These are phyloP conservation scores for Potentilla sterilis DNA, from an alignment of 306 rosid species.

Conservation along the genomic window DNA sequence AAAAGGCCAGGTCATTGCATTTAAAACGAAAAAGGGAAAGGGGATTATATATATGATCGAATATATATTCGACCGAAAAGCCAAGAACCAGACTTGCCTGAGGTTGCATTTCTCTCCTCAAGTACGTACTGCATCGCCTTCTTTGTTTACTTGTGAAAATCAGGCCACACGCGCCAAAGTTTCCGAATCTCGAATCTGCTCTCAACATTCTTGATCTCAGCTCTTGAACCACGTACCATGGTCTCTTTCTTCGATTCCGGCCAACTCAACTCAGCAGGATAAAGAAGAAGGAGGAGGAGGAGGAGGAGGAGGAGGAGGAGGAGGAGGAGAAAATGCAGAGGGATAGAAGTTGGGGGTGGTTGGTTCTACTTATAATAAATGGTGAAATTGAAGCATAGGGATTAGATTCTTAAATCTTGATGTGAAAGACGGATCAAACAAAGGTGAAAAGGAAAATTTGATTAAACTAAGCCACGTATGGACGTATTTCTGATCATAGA, in stretches of 20 bases:
- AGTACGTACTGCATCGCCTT: constrained; percentile 23
- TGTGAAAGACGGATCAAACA: constrained; percentile 31
- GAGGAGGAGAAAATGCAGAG: neutral
- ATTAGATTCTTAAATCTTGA: constrained; percentile 2
- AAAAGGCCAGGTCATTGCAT: neutral
- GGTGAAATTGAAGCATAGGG: neutral
- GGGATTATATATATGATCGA: no score
- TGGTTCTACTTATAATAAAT: constrained; percentile 31
- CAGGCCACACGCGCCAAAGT: constrained; percentile 50
- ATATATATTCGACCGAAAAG: constrained; percentile 27
- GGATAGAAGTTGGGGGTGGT: constrained; percentile 19
- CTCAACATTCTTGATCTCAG: constrained; percentile 16
- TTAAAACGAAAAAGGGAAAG: neutral
- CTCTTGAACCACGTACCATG: constrained; percentile 29
- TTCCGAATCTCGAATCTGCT: constrained; percentile 16
- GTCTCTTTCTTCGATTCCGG: constrained; percentile 10
- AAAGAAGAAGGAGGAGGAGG: neutral
- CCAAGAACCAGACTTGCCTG: constrained; percentile 99
- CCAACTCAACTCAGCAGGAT: neutral
- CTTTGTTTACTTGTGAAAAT: constrained; percentile 4
- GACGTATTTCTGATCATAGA: neutral
- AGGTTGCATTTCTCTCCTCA: constrained; percentile 45
- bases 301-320: neutral
- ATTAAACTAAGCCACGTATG: constrained; percentile 18
- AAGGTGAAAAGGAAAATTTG: constrained; percentile 9